A percentile compares a stretch with the other conserved stretches of the same genome.
Evolutionary conservation across 208 protist genomes (phyloP).

Genomic region (Trypanosoma brucei): DNA sequence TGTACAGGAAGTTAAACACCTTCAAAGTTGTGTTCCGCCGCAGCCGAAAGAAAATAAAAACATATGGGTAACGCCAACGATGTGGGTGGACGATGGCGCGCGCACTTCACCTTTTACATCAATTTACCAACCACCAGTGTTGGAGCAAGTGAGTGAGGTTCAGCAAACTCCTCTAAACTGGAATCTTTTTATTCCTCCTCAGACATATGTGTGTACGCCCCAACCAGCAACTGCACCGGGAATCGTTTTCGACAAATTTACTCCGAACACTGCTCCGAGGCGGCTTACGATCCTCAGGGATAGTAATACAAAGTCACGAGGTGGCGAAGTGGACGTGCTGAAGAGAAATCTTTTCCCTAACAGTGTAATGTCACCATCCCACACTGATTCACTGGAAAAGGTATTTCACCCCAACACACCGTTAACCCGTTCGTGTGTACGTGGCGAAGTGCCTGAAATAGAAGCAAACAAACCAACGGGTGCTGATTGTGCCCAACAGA

Average conservation of each 20-base stretch:
- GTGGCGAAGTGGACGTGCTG: conserved; percentile 6
- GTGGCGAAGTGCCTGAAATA: not conserved
- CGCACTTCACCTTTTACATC: not conserved
- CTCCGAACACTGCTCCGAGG: conserved; percentile 24
- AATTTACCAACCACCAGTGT: not conserved
- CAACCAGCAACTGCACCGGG: not conserved
- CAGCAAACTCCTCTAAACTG: conserved; percentile 1
- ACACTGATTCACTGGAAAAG: not conserved
- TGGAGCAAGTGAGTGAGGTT: not conserved
- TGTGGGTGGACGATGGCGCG: not conserved
- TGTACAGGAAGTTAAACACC: conserved; percentile 1
- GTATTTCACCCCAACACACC: not conserved
- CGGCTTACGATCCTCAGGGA: conserved; percentile 19
- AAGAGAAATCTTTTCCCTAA: conserved; percentile 20
- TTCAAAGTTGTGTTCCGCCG: not conserved
- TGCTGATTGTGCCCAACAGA: conserved; percentile 1
- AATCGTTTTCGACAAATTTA: conserved; percentile 3
- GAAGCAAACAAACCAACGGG: conserved; percentile 23
- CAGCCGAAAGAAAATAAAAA: conserved; percentile 1
- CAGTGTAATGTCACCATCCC: conserved; percentile 1
- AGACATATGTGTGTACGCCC: not conserved
- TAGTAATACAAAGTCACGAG: conserved; percentile 1
- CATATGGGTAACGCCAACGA: not conserved
- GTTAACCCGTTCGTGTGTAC: not conserved
- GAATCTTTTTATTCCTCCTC: conserved; percentile 10